phyloP scores from a whole-genome alignment of 2,329 filamentous ascomycete genomes.

The Fusarium sp. region DNA sequence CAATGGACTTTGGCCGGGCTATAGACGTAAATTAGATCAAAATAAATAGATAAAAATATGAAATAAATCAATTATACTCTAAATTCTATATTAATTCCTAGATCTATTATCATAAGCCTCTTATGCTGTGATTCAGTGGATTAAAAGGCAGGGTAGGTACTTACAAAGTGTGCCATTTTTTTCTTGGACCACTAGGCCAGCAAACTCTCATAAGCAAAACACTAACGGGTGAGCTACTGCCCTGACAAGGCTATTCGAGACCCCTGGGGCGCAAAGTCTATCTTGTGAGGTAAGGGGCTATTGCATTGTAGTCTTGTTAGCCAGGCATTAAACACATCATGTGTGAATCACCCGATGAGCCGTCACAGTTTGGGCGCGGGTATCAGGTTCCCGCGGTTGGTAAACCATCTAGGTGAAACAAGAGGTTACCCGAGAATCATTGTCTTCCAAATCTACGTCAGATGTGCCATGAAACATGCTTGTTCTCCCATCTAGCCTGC shows the following conservation, averaged over 20 bases:
- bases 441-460: conserved; percentile 1
- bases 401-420: conserved; percentile 5
- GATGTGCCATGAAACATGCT: neutral
- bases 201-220: neutral
- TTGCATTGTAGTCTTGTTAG: neutral
- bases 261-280: neutral
- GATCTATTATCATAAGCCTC: too few species aligned
- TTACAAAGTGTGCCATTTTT: too few species aligned
- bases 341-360: neutral
- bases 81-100: too few species aligned
- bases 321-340: neutral
- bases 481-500: conserved; percentile 13
- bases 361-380: neutral
- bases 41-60: too few species aligned
- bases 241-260: neutral
- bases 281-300: neutral
- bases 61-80: too few species aligned
- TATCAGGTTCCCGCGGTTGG: neutral
- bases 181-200: neutral
- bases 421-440: conserved; percentile 2
- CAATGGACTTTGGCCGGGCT: too few species aligned
- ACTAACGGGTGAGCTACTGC: neutral
- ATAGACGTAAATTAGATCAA: too few species aligned
- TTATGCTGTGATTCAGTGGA: too few species aligned
- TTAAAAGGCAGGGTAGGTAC: too few species aligned